Conservation (phyloP, 345 rosid species). For the Lepidium aucheri region DNA sequence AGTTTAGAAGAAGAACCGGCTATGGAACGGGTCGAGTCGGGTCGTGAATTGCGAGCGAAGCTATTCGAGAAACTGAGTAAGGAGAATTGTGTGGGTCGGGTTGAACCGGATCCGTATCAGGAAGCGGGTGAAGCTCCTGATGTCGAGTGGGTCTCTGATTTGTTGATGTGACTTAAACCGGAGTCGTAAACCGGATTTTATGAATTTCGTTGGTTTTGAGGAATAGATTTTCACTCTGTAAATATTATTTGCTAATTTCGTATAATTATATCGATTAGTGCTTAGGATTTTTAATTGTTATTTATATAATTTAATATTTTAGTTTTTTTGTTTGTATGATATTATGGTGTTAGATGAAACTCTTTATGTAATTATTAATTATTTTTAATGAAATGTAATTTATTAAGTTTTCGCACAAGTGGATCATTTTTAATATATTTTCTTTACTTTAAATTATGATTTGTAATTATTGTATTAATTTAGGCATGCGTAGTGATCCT, state of each 20-base stretch:
- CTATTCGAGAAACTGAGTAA: slow-evolving; percentile 63
- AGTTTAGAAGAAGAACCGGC: slow-evolving; percentile 54
- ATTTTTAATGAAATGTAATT: slow-evolving; percentile 10
- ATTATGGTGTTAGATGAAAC: background rate
- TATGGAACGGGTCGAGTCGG: slow-evolving; percentile 90
- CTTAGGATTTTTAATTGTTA: background rate
- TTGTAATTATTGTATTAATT: background rate
- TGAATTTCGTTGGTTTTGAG: background rate
- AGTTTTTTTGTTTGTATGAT: background rate
- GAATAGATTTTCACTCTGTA: background rate
- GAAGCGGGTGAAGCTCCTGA: slow-evolving; percentile 30
- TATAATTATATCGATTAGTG: background rate
- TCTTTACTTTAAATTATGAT: background rate
- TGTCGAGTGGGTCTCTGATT: slow-evolving; percentile 80
- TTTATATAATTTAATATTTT: background rate
- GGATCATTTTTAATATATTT: background rate
- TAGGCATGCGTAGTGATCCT: slow-evolving; percentile 21
- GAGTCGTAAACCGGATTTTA: background rate
- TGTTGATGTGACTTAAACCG: slow-evolving; percentile 32
- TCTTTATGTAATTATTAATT: background rate
- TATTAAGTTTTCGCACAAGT: background rate
- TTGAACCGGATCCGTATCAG: slow-evolving; percentile 1
- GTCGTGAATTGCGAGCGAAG: slow-evolving; percentile 54
- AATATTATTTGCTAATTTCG: slow-evolving; percentile 12
- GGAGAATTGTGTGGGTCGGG: slow-evolving; percentile 42